Conservation (phyloP, 2,329 filamentous ascomycete species). For the Huntiella bhutanensis region DNA sequence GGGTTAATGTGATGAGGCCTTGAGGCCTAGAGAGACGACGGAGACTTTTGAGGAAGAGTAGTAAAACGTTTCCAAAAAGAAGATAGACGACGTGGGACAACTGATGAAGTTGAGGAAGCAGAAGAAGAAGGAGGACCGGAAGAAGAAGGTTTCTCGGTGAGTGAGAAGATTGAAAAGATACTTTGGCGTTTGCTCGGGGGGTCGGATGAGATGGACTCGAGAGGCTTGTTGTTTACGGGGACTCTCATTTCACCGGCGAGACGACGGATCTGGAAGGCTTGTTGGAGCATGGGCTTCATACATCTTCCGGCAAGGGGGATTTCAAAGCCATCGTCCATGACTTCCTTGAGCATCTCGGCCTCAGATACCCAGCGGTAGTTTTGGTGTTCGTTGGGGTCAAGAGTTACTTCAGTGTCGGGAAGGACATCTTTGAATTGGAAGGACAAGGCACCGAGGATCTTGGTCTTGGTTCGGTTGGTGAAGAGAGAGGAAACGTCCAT, state of each 20-base stretch:
- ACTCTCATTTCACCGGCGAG: constrained; percentile 5
- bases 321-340: constrained; percentile 15
- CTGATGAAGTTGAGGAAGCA: neutral
- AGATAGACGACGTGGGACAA: neutral
- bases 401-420: constrained; percentile 15
- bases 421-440: constrained; percentile 21
- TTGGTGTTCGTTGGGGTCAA: constrained; percentile 25
- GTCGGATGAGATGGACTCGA: too few relatives aligned
- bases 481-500: constrained; percentile 14
- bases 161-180: too few relatives aligned
- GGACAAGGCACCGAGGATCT: constrained; percentile 18
- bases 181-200: too few relatives aligned
- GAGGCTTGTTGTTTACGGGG: neutral
- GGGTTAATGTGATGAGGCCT: too few relatives aligned
- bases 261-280: constrained; percentile 9
- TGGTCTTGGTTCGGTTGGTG: constrained; percentile 18
- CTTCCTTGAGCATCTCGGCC: constrained; percentile 19
- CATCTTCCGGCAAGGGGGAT: constrained; percentile 18
- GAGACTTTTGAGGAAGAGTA: neutral
- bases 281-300: constrained; percentile 11
- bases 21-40: too few relatives aligned
- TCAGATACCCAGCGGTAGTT: constrained; percentile 22
- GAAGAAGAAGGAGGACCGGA: neutral
- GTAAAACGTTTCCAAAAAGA: neutral
- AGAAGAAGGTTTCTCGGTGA: neutral